These are phyloP conservation scores for Linanthus parryae DNA, from an alignment of 148 eudicot genomes.

Conservation along the genomic window DNA sequence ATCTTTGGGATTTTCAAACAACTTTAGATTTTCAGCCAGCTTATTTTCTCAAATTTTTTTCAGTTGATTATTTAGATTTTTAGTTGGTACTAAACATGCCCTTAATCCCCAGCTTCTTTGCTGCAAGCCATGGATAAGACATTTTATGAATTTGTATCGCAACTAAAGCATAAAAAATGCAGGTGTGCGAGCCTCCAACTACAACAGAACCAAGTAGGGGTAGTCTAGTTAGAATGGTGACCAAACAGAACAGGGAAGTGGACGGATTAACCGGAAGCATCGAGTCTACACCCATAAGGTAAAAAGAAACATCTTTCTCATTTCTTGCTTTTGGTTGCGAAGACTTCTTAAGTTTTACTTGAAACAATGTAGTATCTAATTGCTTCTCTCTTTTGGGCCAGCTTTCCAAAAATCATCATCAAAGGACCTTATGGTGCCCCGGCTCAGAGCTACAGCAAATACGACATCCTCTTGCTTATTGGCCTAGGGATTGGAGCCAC, in stretches of 20 bases:
- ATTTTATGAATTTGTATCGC: too few relatives aligned
- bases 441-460: slow-evolving; percentile 81
- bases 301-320: too few relatives aligned
- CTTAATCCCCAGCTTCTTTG: neutral
- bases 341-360: too few relatives aligned
- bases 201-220: slow-evolving; percentile 36
- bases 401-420: slow-evolving; percentile 68
- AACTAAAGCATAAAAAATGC: slow-evolving; percentile 19
- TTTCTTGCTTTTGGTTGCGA: too few relatives aligned
- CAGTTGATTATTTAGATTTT: too few relatives aligned
- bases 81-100: too few relatives aligned
- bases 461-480: slow-evolving; percentile 72
- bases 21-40: too few relatives aligned
- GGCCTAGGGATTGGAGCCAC: slow-evolving; percentile 99
- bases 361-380: neutral
- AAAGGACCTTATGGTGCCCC: slow-evolving; percentile 99
- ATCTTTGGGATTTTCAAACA: too few relatives aligned
- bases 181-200: slow-evolving; percentile 62
- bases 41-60: too few relatives aligned
- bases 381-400: slow-evolving; percentile 20
- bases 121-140: neutral
- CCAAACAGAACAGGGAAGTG: too few relatives aligned
- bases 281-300: too few relatives aligned
- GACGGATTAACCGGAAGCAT: too few relatives aligned
- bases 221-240: slow-evolving; percentile 61